Base-by-base conservation (phyloP, 306 rosid genomes). In the Vachellia pachyceras region DNA sequence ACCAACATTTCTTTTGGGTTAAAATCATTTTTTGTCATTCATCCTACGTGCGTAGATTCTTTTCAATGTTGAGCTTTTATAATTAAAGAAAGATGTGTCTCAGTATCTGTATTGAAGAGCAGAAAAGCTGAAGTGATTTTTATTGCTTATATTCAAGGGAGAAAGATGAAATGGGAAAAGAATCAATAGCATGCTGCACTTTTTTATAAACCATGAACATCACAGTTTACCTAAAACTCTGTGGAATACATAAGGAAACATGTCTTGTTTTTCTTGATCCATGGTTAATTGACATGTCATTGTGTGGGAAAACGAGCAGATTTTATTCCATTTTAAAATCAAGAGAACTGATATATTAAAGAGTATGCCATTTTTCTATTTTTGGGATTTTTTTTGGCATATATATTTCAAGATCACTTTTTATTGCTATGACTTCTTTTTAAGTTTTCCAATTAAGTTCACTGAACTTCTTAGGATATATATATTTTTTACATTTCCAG, bases 401-500 rank as follows among this genome's bases (percentile, higher is more conserved):
- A 20, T 69, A 18, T 69, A 4, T 10, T 20, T 78, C 64, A 72
- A 83, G 79, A 72, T 77, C 36, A 37, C 61, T 40, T 60, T 39
- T 6, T 55, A 22, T 70, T 41, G 18, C 54, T 14, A 58, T 67
- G 46, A 60, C 17, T 76, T 74, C 37, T 25, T 23, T 22, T 64
- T 36, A 14, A 14, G 6, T 64, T 78, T 81, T 68, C 35, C 39
- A 58, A 79, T 54, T 57, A 83, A 60, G 3, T 64, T 71, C 61
- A 50, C 68, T 76, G 50, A 52, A 41, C 61, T 68, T 44, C 37
- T 77, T 75, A 66, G 57, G 84, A 65, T 64, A 71, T 42, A n/a
- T n/a, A n/a, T 14, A 42, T 25, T 71, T 71, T 70, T 74, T 85
- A 47, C 47, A 60, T 46, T 91, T 90, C 74, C 88, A 91, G 99